Evolutionary conservation across 352 stramenopile genomes (phyloP).

Genomic region (Pythium brassicae): DNA sequence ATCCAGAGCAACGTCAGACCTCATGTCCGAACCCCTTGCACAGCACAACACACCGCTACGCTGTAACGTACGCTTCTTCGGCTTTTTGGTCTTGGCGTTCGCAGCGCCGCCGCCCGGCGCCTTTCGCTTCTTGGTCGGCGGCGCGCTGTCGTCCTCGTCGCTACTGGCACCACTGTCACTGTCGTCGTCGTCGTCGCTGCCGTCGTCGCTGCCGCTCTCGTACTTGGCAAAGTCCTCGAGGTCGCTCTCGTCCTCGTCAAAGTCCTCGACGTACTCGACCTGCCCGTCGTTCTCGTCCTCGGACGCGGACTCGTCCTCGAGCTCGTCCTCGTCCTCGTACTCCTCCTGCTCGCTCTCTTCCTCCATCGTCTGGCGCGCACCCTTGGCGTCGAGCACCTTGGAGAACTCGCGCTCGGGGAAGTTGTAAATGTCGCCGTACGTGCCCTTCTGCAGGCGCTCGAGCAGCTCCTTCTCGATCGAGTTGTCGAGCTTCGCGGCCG

Average conservation of each 20-base stretch:
- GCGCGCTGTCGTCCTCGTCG: conserved; percentile 33
- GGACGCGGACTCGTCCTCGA: conserved; percentile 60
- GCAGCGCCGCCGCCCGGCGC: conserved; percentile 15
- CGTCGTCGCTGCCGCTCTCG: conserved; percentile 37
- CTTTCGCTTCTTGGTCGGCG: conserved; percentile 64
- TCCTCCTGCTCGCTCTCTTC: conserved; percentile 89
- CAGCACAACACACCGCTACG: too few species aligned
- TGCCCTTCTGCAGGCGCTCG: conserved; percentile 95
- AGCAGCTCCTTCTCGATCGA: conserved; percentile 98
- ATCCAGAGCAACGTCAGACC: too few species aligned
- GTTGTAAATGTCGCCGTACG: conserved; percentile 99
- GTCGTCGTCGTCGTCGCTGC: conserved; percentile 24
- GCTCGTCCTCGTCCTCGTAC: conserved; percentile 49
- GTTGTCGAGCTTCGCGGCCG: conserved; percentile 92
- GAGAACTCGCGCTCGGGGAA: conserved; percentile 94
- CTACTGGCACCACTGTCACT: conserved; percentile 34
- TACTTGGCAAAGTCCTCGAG: conserved; percentile 82
- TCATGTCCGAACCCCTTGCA: too few species aligned
- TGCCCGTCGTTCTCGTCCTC: conserved; percentile 66
- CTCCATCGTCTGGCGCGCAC: conserved; percentile 89
- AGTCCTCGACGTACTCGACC: conserved; percentile 84
- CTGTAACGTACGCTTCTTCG: conserved; percentile 60
- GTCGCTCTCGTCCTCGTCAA: conserved; percentile 92
- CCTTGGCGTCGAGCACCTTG: conserved; percentile 77
- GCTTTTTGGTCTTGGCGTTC: conserved; percentile 53